These are phyloP conservation scores for Nothophaeocryptopus gaeumannii DNA, from an alignment of 2,329 filamentous ascomycete genomes.

Conservation along the genomic window DNA sequence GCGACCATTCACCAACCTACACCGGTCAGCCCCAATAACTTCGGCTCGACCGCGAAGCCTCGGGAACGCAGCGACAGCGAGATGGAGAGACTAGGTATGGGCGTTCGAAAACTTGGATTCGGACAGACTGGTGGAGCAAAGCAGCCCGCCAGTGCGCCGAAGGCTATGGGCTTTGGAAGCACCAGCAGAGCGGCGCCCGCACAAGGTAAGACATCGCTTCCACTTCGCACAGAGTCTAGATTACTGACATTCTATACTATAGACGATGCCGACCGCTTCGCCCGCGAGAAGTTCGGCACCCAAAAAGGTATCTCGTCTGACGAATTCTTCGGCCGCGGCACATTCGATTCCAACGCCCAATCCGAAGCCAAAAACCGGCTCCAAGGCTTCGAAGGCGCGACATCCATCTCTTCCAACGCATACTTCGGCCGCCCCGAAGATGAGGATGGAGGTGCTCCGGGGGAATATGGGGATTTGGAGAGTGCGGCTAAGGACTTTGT, in stretches of 20 bases:
- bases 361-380: conserved; percentile 83
- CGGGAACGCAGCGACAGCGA: conserved; percentile 65
- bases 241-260: conserved; percentile 6
- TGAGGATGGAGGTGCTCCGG: conserved; percentile 59
- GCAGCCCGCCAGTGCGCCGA: conserved; percentile 41
- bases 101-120: conserved; percentile 79
- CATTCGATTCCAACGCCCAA: conserved; percentile 76
- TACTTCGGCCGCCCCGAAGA: conserved; percentile 91
- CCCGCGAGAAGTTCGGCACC: conserved; percentile 79
- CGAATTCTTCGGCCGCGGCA: conserved; percentile 93
- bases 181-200: conserved; percentile 64
- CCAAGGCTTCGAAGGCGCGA: conserved; percentile 88
- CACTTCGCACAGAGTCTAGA: not conserved
- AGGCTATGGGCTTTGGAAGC: conserved; percentile 75
- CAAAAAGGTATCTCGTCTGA: conserved; percentile 98
- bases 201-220: conserved; percentile 53
- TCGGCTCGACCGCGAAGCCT: conserved; percentile 56
- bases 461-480: conserved; percentile 82
- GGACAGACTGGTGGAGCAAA: conserved; percentile 68
- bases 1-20: conserved; percentile 70
- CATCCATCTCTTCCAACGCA: conserved; percentile 89
- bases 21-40: conserved; percentile 64
- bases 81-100: conserved; percentile 86
- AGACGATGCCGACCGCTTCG: conserved; percentile 77
- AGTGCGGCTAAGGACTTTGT: conserved; percentile 94